phyloP scores from a whole-genome alignment of 768 basidiomycete genomes.

The Pleurotus giganteus region DNA sequence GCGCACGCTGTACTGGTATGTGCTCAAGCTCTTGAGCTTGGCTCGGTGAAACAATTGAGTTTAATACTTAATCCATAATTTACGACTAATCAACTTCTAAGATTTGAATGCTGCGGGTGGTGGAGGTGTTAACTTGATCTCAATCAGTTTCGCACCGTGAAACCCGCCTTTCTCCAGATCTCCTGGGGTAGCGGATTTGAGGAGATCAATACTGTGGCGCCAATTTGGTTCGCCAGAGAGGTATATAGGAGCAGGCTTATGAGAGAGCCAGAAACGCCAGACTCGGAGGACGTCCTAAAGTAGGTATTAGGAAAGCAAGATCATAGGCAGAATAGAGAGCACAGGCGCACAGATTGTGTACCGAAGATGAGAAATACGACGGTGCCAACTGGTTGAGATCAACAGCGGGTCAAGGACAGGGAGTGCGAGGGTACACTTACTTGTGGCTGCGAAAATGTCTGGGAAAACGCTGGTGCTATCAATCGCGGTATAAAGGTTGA shows the following conservation, averaged over 20 bases:
- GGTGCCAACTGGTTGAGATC: constrained; percentile 25
- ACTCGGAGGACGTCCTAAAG: constrained; percentile 29
- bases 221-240: constrained; percentile 5
- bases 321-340: background rate
- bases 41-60: no score
- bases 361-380: constrained; percentile 36
- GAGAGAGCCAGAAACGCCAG: constrained; percentile 31
- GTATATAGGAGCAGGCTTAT: constrained; percentile 1
- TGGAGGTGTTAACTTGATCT: background rate
- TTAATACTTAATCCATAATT: background rate
- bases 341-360: constrained; percentile 28
- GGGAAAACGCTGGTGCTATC: constrained; percentile 19
- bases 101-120: background rate
- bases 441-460: constrained; percentile 32
- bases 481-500: constrained; percentile 27
- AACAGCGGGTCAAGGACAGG: background rate
- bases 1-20: no score
- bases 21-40: no score
- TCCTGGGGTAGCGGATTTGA: constrained; percentile 1
- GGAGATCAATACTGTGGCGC: background rate
- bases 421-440: constrained; percentile 15
- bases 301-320: background rate
- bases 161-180: background rate
- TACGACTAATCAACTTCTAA: background rate
- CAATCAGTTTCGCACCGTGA: background rate